These are phyloP conservation scores for Chloris gayana DNA, from an alignment of 176 grass and related monocot genomes.

Conservation along the genomic window DNA sequence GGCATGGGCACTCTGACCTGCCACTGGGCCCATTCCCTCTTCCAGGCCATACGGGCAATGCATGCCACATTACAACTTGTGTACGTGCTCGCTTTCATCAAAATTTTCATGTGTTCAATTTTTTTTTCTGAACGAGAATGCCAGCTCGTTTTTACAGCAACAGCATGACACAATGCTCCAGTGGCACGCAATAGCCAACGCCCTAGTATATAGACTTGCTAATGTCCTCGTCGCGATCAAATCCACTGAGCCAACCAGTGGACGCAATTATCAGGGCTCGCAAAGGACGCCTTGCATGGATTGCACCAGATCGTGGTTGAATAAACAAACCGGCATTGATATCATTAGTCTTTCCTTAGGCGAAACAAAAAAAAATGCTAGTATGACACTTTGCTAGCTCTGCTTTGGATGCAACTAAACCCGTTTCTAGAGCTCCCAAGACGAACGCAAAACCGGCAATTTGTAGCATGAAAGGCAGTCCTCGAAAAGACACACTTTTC, in stretches of 20 bases:
- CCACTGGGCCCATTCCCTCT: conserved; percentile 8
- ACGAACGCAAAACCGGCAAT: conserved; percentile 19
- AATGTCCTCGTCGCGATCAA: background rate
- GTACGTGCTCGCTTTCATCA: background rate
- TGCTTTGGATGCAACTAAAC: conserved; percentile 47
- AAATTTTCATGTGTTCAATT: background rate
- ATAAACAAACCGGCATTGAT: conserved; percentile 29
- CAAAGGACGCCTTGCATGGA: conserved; percentile 13
- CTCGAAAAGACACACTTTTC: background rate
- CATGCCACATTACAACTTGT: background rate
- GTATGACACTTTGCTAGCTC: conserved; percentile 32
- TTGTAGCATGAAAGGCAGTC: conserved; percentile 6
- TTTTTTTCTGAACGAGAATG: background rate
- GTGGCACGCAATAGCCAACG: conserved; percentile 2
- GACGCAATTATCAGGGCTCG: conserved; percentile 22
- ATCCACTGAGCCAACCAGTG: conserved; percentile 14
- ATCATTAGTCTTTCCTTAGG: conserved; percentile 32
- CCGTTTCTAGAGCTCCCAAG: conserved; percentile 10
- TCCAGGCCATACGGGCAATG: background rate
- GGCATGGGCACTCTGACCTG: conserved; percentile 31
- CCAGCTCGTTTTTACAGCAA: background rate
- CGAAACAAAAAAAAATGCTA: background rate
- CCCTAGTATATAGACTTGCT: background rate
- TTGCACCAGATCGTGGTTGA: conserved; percentile 21
- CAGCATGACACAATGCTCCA: conserved; percentile 17